These are phyloP conservation scores for Cladosporium velox DNA, from an alignment of 2,329 filamentous ascomycete species.

Conservation along the genomic window DNA sequence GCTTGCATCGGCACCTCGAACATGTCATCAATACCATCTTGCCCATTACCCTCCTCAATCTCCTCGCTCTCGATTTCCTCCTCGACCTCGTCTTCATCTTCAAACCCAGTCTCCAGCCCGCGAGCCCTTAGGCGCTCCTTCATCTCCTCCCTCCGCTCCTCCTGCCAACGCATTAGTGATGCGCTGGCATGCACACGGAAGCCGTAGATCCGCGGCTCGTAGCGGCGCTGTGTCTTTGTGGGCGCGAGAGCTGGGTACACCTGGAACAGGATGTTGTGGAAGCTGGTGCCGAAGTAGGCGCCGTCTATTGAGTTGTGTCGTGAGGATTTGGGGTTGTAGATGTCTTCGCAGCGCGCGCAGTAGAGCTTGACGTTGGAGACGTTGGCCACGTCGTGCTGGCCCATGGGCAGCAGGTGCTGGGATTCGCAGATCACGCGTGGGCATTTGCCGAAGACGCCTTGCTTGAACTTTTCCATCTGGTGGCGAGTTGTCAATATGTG, in stretches of 20 bases:
- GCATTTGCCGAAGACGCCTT: slow-evolving; percentile 96
- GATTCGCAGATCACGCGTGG: slow-evolving; percentile 93
- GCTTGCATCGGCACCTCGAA: slow-evolving; percentile 34
- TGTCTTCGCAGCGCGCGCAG: slow-evolving; percentile 94
- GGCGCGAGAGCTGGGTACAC: slow-evolving; percentile 92
- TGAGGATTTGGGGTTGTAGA: slow-evolving; percentile 98
- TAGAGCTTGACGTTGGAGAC: slow-evolving; percentile 93
- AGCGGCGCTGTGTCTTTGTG: slow-evolving; percentile 79
- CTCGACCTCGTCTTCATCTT: slow-evolving; percentile 64
- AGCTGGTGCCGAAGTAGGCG: slow-evolving; percentile 96
- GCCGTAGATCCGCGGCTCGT: slow-evolving; percentile 87
- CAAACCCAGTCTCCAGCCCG: slow-evolving; percentile 75
- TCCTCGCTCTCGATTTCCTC: slow-evolving; percentile 61
- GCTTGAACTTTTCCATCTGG: slow-evolving; percentile 98
- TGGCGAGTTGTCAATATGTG: slow-evolving; percentile 20
- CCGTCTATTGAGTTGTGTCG: slow-evolving; percentile 94
- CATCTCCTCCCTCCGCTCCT: slow-evolving; percentile 77
- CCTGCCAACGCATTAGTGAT: slow-evolving; percentile 88
- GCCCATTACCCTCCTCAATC: slow-evolving; percentile 54
- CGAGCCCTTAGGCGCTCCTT: slow-evolving; percentile 70
- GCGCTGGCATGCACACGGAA: slow-evolving; percentile 94
- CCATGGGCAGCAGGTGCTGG: slow-evolving; percentile 92
- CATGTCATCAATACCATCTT: slow-evolving; percentile 53
- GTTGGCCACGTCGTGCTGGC: slow-evolving; percentile 85
- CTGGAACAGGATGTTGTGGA: slow-evolving; percentile 99